Base-by-base conservation (phyloP, 306 rosid species). In the Vicia faba region DNA sequence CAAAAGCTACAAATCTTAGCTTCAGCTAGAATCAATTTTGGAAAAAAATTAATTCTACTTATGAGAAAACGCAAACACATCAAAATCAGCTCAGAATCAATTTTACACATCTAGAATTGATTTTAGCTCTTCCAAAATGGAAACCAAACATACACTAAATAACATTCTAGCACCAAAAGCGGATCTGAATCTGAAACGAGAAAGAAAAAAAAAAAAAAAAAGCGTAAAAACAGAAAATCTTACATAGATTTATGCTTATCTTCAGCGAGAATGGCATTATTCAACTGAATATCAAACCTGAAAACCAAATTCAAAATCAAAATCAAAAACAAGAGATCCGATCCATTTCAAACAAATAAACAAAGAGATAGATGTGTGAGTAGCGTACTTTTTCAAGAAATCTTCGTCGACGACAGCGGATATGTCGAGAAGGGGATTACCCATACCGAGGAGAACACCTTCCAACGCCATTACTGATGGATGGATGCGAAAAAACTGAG, bases 231-330 rank as follows among this genome's bases (percentile, higher is more conserved):
- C 8, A 16, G 19, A 48, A 61, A 19, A 46, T 68, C 79, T 72
- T 80, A 93, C 98, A 93, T 93, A 11, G 91, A 86, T 57, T 87
- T 77, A 81, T 93, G 97, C 76, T 89, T 93, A 23, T 89, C 98
- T 83, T 93, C 97, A 0, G 98, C 95, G 61, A 89, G 90, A 76
- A 88, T 88, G 13, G 96, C 96, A 78, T 89, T 43, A 87, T 93
- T 89, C 76, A 75, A 69, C 85, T 86, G 83, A 76, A 89, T 36
- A 26, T 74, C 96, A 28, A 86, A 93, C 46, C 97, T 93, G 93
- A 19, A 7, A 39, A 33, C 40, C 35, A 55, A 45, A 73, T 10
- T 41, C 8, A 72, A 58, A 72, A 40, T 7, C 25, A 75, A 2
- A 64, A 64, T 5, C 23, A 75, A 1, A 64, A 63, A 4, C 16